These are phyloP conservation scores for Aegilops tauschii DNA, from an alignment of 176 grass and related monocot genomes.

Conservation along the genomic window DNA sequence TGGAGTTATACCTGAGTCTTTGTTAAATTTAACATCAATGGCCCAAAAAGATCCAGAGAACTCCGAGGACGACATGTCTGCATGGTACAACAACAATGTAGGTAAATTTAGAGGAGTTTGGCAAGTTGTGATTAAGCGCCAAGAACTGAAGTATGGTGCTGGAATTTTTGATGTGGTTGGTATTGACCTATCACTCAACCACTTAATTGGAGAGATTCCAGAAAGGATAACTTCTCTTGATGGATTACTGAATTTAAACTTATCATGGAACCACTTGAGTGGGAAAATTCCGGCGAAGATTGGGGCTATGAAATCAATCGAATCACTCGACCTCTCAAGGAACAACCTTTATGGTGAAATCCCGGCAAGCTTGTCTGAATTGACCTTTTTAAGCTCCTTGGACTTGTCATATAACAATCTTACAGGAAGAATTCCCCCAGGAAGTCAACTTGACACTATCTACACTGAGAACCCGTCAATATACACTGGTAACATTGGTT, in stretches of 20 bases:
- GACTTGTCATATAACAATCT: conserved; percentile 48
- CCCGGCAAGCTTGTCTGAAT: neutral
- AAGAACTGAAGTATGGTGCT: neutral
- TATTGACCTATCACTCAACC: neutral
- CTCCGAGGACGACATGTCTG: neutral
- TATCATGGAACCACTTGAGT: neutral
- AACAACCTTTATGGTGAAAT: conserved; percentile 39
- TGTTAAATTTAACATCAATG: conserved; percentile 33
- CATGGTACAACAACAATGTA: neutral
- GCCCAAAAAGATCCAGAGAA: neutral
- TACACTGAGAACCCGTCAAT: neutral
- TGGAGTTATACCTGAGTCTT: neutral
- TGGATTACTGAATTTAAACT: neutral
- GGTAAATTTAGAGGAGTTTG: neutral
- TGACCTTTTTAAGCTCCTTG: conserved; percentile 25
- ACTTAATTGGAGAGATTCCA: neutral
- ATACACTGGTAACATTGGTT: conserved; percentile 23
- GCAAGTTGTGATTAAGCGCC: neutral
- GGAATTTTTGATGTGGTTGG: neutral
- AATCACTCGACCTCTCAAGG: conserved; percentile 40
- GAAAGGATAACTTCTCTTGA: neutral
- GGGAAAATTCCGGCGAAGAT: neutral
- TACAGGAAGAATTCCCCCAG: conserved; percentile 20
- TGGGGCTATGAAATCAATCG: conserved; percentile 27
- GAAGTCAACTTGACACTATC: conserved; percentile 44